Base-by-base conservation (phyloP, 495 filamentous ascomycete species). In the Eremomyces bilateralis region DNA sequence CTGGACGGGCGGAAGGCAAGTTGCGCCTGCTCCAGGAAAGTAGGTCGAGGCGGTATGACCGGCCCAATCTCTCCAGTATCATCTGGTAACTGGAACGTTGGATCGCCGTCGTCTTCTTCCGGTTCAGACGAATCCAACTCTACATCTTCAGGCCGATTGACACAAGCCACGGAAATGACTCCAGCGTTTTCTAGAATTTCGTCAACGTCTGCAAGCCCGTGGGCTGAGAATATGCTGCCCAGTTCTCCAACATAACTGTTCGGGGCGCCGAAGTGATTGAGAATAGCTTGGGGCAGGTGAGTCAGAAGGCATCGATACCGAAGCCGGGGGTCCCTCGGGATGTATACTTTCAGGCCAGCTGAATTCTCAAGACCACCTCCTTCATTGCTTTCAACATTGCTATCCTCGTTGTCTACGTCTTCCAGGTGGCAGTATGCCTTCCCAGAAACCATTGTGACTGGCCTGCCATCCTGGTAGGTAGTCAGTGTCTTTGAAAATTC, bases 351-450 rank as follows among this genome's bases (percentile, higher is more conserved):
- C 1, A 36, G 15, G n/a, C 17, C 19, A 4, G 12, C 34, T 13
- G 25, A 21, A 3, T 4, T 3, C 13, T 36, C 11, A 29, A 27
- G n/a, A n/a, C n/a, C n/a, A n/a, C n/a, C n/a, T n/a, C n/a, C n/a
- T n/a, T n/a, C n/a, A n/a, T n/a, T n/a, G n/a, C n/a, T n/a, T n/a
- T 34, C 33, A 12, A 34, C 19, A 34, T 34, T 19, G 19, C 21
- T 21, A 15, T 34, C 21, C 18, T 19, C 33, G 10, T 2, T 34
- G 15, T 17, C 33, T 34, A 4, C 33, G 33, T 34, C 16, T 20
- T 34, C 19, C 5, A 22, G 12, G 17, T 22, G 21, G 12, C 16
- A 30, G 6, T 22, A 12, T n/a, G 22, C 11, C 17, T 25, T 36
- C 16, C 21, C 25, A 2, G 29, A 6, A 8, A 27, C 3, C 20